Evolutionary conservation across 2,329 filamentous ascomycete genomes (phyloP).

Genomic region (Pyricularia grisea): DNA sequence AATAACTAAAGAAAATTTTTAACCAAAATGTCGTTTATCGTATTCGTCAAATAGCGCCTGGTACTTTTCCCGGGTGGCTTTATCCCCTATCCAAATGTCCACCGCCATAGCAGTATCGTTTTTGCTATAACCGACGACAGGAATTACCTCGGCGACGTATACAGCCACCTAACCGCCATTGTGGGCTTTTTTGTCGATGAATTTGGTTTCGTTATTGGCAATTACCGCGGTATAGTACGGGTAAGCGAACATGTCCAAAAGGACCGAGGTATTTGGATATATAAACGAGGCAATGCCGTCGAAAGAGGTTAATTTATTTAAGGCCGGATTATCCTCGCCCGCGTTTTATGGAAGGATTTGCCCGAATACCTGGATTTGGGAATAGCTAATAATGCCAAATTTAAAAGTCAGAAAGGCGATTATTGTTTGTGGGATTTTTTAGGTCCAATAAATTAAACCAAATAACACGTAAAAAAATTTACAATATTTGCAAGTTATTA

Average conservation of each 20-base stretch:
- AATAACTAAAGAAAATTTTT: too few relatives aligned
- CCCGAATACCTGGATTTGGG: constrained; percentile 1
- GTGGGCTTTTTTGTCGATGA: background rate
- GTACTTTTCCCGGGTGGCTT: too few relatives aligned
- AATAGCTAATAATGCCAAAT: constrained; percentile 1
- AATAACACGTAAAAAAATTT: too few relatives aligned
- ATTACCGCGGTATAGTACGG: background rate
- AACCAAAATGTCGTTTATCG: too few relatives aligned
- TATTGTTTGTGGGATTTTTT: background rate
- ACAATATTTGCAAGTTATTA: background rate
- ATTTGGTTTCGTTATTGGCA: background rate
- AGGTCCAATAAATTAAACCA: too few relatives aligned
- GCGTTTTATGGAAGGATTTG: background rate
- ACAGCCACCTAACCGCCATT: background rate
- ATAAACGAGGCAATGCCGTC: background rate
- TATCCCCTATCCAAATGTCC: background rate
- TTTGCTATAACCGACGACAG: background rate
- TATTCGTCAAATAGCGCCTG: too few relatives aligned
- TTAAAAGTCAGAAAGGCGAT: background rate
- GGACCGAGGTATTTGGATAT: background rate
- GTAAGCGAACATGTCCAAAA: background rate
- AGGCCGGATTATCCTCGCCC: background rate
- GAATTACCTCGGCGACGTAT: background rate
- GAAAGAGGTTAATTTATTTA: background rate
- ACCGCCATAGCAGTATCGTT: background rate